Conservation (phyloP, 306 rosid genomes). For the Chamaecrista fasciculata region DNA sequence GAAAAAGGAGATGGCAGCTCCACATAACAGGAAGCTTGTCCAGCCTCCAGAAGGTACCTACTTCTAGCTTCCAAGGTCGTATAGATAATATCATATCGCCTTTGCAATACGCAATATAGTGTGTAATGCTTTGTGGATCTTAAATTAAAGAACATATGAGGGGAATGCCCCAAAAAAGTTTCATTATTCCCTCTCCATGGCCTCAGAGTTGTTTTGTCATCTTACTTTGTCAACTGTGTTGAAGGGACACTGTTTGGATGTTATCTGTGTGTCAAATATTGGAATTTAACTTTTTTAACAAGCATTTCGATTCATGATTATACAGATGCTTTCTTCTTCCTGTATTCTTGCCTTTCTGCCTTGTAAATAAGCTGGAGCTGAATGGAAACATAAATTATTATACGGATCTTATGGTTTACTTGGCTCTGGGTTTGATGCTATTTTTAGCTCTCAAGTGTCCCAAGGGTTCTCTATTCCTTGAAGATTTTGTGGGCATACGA, state of each 20-base stretch:
- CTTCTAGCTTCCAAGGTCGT: conserved; percentile 63
- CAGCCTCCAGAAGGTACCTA: conserved; percentile 99
- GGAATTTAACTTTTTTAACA: conserved; percentile 35
- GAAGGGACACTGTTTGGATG: conserved; percentile 56
- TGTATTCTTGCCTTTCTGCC: neutral
- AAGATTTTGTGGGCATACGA: neutral
- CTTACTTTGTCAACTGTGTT: conserved; percentile 54
- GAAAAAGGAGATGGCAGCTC: conserved; percentile 97
- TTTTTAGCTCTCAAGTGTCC: neutral
- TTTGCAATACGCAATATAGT: conserved; percentile 60
- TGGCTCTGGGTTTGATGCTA: neutral
- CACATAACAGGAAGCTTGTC: conserved; percentile 96
- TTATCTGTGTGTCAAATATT: conserved; percentile 53
- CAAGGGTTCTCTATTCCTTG: too few relatives aligned
- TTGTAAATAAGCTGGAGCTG: conserved; percentile 29
- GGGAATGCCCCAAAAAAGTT: conserved; percentile 53
- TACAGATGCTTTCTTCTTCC: conserved; percentile 18
- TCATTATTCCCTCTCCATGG: conserved; percentile 49
- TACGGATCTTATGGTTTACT: neutral
- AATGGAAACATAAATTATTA: conserved; percentile 19
- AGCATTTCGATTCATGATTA: conserved; percentile 31
- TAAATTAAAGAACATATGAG: conserved; percentile 53
- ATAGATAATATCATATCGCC: conserved; percentile 55
- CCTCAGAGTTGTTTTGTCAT: conserved; percentile 50
- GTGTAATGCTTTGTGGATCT: conserved; percentile 69